Evolutionary conservation across 2,329 filamentous ascomycete genomes (phyloP), one percentile per base, ranked within the genome.

Genomic region (Curvularia spicifera): DNA sequence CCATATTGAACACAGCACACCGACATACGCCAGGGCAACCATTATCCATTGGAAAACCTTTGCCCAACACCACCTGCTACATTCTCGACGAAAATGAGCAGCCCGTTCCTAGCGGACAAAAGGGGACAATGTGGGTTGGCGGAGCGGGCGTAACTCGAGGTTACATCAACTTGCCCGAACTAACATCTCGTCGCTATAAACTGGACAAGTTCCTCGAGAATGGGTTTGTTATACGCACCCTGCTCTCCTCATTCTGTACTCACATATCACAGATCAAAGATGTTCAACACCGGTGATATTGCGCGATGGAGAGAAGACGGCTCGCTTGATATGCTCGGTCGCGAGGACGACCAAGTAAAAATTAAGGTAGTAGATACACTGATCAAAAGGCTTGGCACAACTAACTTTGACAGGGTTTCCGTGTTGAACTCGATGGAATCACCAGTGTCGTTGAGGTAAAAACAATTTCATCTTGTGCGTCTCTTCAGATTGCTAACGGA

Each of bases 231-330:
- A 31, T 1, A 20, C n/a, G 5, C 5, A n/a, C 3, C 5, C 4
- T 28, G 2, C 8, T 39, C 37, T 5, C 13, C 13, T 2, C 13
- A n/a, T 31, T 2, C 24, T 9, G 12, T 2, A n/a, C 49, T 63
- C 4, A 64, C 9, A 12, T n/a, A 9, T 4, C 18, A 7, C 31
- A 73, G 71, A 2, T 72, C 70, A 3, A 76, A 75, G 62, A 86
- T 87, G 81, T 87, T 85, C 74, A 84, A 85, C 65, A 87, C 85
- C 1, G 85, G 85, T 8, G 85, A 88, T 63, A 77, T 87, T 24
- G 84, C 82, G 18, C 77, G 78, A 12, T 87, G 84, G 84, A 77
- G 78, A 28, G 68, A 76, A 2, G 81, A 85, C 63, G 84, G 85
- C 12, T 79, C 78, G 28, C 77, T 88, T 43, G 79, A 84, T 47